phyloP scores from a whole-genome alignment of 169 alveolate genomes.

The Cryptosporidium bovis region DNA sequence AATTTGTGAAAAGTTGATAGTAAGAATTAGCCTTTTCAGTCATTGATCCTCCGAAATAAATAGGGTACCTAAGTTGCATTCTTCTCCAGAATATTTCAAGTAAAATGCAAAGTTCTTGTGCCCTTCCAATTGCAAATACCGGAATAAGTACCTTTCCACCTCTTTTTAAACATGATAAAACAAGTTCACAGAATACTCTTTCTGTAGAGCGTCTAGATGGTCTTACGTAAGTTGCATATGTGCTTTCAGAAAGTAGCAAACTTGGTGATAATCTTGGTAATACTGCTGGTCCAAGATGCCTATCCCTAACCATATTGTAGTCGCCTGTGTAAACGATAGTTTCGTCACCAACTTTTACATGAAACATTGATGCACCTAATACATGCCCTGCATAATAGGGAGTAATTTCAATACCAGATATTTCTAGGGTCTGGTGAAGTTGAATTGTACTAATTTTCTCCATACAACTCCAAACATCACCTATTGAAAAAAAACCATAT shows the following conservation, averaged over 20 bases:
- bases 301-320: constrained; percentile 94
- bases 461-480: constrained; percentile 88
- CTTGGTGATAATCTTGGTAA: constrained; percentile 93
- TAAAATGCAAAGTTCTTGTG: constrained; percentile 96
- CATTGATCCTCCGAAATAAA: constrained; percentile 97
- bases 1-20: constrained; percentile 92
- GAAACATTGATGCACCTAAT: constrained; percentile 97
- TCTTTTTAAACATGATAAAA: constrained; percentile 79
- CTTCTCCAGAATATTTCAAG: constrained; percentile 96
- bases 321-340: constrained; percentile 96
- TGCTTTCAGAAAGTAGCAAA: constrained; percentile 94
- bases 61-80: constrained; percentile 91
- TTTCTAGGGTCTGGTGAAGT: constrained; percentile 88
- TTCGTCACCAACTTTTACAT: constrained; percentile 90
- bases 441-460: constrained; percentile 88
- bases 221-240: constrained; percentile 96
- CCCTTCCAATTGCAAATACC: constrained; percentile 99
- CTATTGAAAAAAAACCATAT: constrained; percentile 87
- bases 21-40: constrained; percentile 96
- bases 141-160: constrained; percentile 97
- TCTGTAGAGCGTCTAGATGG: constrained; percentile 95
- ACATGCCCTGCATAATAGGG: constrained; percentile 99
- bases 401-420: constrained; percentile 90
- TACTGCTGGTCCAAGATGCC: constrained; percentile 96
- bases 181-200: constrained; percentile 92